A percentile compares a stretch with the other conserved stretches of the same genome.
phyloP scores from a whole-genome alignment of 306 rosid species.

The Ceratonia siliqua region DNA sequence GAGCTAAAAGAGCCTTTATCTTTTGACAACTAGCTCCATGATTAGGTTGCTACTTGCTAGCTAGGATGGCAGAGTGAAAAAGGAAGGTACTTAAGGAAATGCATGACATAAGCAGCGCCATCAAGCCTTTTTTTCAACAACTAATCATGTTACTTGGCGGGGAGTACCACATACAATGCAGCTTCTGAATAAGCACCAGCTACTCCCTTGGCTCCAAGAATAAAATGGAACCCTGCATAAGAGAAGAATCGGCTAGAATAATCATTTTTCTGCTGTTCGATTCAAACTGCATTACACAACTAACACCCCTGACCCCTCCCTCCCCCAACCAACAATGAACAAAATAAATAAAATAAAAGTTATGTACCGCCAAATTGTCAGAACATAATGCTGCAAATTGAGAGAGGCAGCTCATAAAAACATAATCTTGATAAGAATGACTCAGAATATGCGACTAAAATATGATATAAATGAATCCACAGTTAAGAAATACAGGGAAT shows the following conservation, averaged over 20 bases:
- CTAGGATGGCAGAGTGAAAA: background rate
- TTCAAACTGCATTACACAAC: background rate
- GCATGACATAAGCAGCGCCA: conserved; percentile 23
- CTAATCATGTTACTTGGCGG: background rate
- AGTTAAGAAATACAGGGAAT: background rate
- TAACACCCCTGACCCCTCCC: background rate
- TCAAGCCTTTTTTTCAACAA: conserved; percentile 21
- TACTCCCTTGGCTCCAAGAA: conserved; percentile 14
- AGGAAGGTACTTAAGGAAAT: conserved; percentile 21
- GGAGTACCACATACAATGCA: too few relatives aligned
- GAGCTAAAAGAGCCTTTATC: conserved; percentile 25
- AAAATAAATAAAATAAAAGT: background rate
- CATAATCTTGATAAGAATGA: conserved; percentile 1
- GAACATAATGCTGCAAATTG: background rate
- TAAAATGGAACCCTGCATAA: background rate
- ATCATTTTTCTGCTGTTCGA: background rate
- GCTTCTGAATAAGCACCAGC: background rate
- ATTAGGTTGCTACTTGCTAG: conserved; percentile 28
- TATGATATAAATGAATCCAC: conserved; percentile 14
- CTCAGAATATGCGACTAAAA: conserved; percentile 4
- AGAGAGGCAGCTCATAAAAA: background rate
- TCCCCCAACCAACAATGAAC: background rate
- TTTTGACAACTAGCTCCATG: conserved; percentile 33
- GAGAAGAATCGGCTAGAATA: background rate
- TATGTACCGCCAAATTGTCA: background rate